These are phyloP conservation scores for Grigorovia jiainica DNA, from an alignment of 805 yeast genomes.

Conservation along the genomic window DNA sequence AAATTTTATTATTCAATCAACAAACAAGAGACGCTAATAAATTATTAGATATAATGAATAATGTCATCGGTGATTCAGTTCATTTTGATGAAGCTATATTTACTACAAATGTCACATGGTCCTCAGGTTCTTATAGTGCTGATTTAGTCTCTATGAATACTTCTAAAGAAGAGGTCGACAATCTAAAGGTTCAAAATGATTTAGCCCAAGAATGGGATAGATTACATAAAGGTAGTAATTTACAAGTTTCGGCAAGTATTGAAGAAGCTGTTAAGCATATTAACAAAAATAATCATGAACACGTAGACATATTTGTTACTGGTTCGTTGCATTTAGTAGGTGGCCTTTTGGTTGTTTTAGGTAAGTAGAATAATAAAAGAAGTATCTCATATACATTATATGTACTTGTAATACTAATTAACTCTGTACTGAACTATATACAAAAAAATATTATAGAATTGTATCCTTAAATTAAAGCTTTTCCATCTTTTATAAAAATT, in stretches of 20 bases:
- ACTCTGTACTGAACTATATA: too few relatives aligned
- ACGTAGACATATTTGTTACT: constrained; percentile 73
- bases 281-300: constrained; percentile 24
- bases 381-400: too few relatives aligned
- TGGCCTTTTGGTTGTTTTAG: constrained; percentile 80
- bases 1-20: constrained; percentile 77
- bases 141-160: constrained; percentile 84
- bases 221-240: constrained; percentile 32
- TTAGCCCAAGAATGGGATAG: constrained; percentile 62
- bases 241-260: constrained; percentile 58
- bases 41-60: constrained; percentile 34
- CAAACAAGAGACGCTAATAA: constrained; percentile 80
- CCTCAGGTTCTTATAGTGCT: constrained; percentile 64
- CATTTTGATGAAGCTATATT: constrained; percentile 71
- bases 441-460: not conserved
- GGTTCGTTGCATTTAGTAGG: constrained; percentile 95
- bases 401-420: too few relatives aligned
- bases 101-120: constrained; percentile 89
- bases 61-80: constrained; percentile 14
- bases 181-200: constrained; percentile 68
- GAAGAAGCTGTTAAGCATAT: constrained; percentile 57
- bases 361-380: not conserved
- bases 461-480: too few relatives aligned
- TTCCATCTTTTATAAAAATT: too few relatives aligned
- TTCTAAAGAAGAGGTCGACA: constrained; percentile 67